phyloP scores from a whole-genome alignment of 116 monocot genomes.

The Posidonia oceanica region DNA sequence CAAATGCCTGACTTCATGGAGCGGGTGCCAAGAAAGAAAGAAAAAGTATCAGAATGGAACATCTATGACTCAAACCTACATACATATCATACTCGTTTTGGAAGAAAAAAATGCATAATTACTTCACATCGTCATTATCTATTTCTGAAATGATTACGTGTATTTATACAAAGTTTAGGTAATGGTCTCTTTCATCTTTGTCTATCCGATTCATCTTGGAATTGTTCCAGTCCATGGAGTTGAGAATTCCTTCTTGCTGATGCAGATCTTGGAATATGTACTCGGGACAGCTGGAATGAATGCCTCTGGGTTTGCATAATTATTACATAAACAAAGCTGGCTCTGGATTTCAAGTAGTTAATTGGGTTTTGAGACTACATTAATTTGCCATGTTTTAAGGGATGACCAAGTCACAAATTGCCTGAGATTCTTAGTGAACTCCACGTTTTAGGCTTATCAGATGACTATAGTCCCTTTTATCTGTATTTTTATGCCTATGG shows the following conservation, averaged over 20 bases:
- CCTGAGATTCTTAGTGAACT: not conserved
- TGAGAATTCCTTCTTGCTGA: not conserved
- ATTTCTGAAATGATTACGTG: too few species aligned
- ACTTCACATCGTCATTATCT: too few species aligned
- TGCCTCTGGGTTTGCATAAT: not conserved
- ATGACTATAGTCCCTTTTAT: not conserved
- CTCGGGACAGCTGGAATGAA: not conserved
- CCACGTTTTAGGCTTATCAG: not conserved
- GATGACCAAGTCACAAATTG: not conserved
- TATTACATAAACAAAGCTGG: not conserved
- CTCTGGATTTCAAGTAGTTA: not conserved
- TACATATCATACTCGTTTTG: too few species aligned
- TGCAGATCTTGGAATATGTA: not conserved
- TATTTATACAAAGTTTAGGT: too few species aligned
- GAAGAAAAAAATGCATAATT: too few species aligned
- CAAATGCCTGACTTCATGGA: too few species aligned
- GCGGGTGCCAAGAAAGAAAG: too few species aligned
- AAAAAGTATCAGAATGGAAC: too few species aligned
- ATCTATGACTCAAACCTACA: too few species aligned
- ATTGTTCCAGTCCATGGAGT: not conserved
- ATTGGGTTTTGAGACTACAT: not conserved
- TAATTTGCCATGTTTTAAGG: not conserved
- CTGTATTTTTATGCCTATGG: not conserved
- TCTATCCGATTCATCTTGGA: not conserved
- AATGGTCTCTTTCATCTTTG: not conserved